Evolutionary conservation across 331 rosid genomes (phyloP), one percentile per base, ranked within the genome.

Genomic region (Telfairia occidentalis): DNA sequence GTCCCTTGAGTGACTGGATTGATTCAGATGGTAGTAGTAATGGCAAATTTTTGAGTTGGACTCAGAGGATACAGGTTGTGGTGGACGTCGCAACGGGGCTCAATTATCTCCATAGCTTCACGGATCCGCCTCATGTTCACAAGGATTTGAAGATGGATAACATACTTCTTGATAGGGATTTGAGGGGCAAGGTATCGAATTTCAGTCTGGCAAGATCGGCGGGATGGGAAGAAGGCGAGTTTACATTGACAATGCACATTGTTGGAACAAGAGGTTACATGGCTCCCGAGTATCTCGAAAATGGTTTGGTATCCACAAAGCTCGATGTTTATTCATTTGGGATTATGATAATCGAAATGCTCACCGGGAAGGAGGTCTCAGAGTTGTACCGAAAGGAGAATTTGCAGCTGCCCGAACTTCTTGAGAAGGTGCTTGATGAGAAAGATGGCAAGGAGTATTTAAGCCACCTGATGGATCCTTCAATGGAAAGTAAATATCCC

Each of bases 261-360:
- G 90, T 95, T 59, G 96, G 98, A 38, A 95, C 91, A 30, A 86
- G 89, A 80, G 97, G 98, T 42, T 95, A 88, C 67, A 86, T 91
- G 93, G 90, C 97, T 63, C 97, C 98, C 0, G 98, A 94, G 86
- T 94, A 91, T 81, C 76, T 91, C 74, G 97, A 90, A 83, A 64
- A 91, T 52, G 98, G 98, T 24, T n/a, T 95, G 55, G 77, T 91
- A 1, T 95, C 98, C 15, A 82, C 92, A 16, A 91, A 90, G 78
- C 81, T 91, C 52, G 98, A 88, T 85, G 96, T 91, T 19, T 94
- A 91, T 53, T 85, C 96, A 50, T 94, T 95, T 79, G 96, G 96
- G 67, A 83, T 85, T 35, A 69, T 90, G 32, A 50, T 88, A 84
- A 74, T 88, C 76, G 98, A 94, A 78, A 78, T 87, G 21, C 67